Evolutionary conservation across 1,284 basidiomycete species (phyloP).

Genomic region (Cryptococcus sp.): DNA sequence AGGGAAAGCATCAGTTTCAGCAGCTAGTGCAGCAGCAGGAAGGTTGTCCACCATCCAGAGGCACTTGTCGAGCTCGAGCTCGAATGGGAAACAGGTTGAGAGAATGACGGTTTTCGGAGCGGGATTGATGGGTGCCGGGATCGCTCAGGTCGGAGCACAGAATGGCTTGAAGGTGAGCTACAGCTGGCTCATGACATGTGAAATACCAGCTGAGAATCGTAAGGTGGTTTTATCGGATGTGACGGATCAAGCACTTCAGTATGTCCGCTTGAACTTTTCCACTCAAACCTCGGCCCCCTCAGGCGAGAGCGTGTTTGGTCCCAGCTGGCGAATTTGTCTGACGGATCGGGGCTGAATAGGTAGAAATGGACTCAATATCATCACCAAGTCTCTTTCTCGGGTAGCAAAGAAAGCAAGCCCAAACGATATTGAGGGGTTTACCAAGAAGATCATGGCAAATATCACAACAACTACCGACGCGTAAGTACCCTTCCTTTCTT

Average conservation of each 20-base stretch:
- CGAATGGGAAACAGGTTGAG: slow-evolving; percentile 25
- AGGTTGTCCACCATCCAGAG: slow-evolving; percentile 19
- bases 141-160: slow-evolving; percentile 53
- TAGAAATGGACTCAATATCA: slow-evolving; percentile 55
- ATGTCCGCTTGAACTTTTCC: slow-evolving; percentile 4
- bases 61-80: slow-evolving; percentile 13
- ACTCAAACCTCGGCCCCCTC: no score
- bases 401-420: slow-evolving; percentile 54
- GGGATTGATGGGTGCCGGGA: slow-evolving; percentile 55
- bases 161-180: slow-evolving; percentile 48
- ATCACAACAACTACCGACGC: slow-evolving; percentile 54
- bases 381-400: slow-evolving; percentile 53
- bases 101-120: slow-evolving; percentile 50
- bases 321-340: no score
- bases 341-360: not conserved
- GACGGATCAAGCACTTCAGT: slow-evolving; percentile 47
- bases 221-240: slow-evolving; percentile 48
- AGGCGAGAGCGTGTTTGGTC: no score
- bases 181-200: not conserved
- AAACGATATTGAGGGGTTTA: slow-evolving; percentile 47
- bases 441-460: slow-evolving; percentile 49
- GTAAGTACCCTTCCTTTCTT: slow-evolving; percentile 17
- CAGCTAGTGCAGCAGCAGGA: slow-evolving; percentile 6
- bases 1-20: not conserved
- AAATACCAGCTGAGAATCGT: not conserved